Percentiles rank a stretch among this genome's conserved stretches.
These are phyloP conservation scores for Tephrocybe sp. DNA, from an alignment of 768 basidiomycete genomes.

Conservation along the genomic window DNA sequence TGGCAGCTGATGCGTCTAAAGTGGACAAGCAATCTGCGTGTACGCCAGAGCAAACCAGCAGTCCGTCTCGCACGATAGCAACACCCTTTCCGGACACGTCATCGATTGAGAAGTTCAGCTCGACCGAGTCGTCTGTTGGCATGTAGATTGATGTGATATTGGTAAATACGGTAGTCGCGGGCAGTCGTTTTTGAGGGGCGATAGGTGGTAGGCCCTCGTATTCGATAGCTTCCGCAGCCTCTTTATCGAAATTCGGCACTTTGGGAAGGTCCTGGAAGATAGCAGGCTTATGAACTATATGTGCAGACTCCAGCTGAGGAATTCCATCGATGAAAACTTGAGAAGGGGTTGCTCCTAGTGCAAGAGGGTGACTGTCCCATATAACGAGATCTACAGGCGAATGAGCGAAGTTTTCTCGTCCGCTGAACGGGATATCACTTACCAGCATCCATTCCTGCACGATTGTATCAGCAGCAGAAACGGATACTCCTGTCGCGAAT, in stretches of 20 bases:
- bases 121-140: constrained; percentile 26
- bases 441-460: constrained; percentile 75
- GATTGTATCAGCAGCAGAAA: neutral
- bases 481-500: neutral
- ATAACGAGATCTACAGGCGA: constrained; percentile 63
- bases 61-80: constrained; percentile 45
- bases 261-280: constrained; percentile 46
- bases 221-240: constrained; percentile 57
- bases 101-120: constrained; percentile 26
- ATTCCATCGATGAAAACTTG: constrained; percentile 94
- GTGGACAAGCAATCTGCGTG: constrained; percentile 22
- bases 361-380: constrained; percentile 84
- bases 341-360: constrained; percentile 80
- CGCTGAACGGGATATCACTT: constrained; percentile 11
- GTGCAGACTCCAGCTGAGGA: constrained; percentile 57
- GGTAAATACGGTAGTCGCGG: constrained; percentile 49
- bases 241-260: constrained; percentile 71
- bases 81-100: constrained; percentile 25
- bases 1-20: constrained; percentile 21
- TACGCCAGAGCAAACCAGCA: constrained; percentile 48
- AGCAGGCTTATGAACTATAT: constrained; percentile 49
- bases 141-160: constrained; percentile 59
- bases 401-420: neutral
- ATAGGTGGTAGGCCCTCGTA: constrained; percentile 81
- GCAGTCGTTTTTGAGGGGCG: constrained; percentile 34